These are phyloP conservation scores for Glycyrrhiza uralensis DNA, from an alignment of 306 rosid genomes.

Conservation along the genomic window DNA sequence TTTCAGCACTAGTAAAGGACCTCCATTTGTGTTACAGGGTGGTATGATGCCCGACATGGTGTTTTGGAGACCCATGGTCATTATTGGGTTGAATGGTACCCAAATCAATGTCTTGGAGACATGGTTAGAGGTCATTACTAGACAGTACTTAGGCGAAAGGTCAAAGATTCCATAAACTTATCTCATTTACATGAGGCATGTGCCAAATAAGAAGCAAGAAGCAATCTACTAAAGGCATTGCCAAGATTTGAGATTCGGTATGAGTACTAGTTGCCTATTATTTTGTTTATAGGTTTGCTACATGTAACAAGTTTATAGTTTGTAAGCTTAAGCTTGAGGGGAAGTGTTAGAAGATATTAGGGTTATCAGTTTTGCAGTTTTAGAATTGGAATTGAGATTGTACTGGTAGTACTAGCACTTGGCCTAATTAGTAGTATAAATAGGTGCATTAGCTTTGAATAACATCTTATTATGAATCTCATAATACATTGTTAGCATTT, in stretches of 20 bases:
- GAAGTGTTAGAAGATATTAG: not conserved
- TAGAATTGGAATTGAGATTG: not conserved
- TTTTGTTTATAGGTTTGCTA: not conserved
- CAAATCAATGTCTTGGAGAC: not conserved
- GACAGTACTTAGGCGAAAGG: not conserved
- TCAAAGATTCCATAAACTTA: not conserved
- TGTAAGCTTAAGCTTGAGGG: not conserved
- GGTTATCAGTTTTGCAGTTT: not conserved
- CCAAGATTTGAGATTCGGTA: not conserved
- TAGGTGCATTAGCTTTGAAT: constrained; percentile 8
- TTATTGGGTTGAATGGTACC: not conserved
- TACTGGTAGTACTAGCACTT: not conserved
- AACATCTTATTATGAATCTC: not conserved
- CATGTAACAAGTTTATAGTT: not conserved
- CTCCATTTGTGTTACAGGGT: not conserved
- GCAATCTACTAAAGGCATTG: not conserved
- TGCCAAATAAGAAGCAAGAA: not conserved
- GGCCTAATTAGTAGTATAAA: not conserved
- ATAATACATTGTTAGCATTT: not conserved
- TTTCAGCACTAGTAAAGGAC: not conserved
- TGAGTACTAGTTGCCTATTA: not conserved
- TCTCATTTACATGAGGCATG: not conserved
- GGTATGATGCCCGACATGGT: not conserved
- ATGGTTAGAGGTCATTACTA: not conserved
- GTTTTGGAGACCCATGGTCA: not conserved